Evolutionary conservation across 352 stramenopile species (phyloP), one percentile per base, ranked within the genome.

Genomic region (Pythium plurisporium): DNA sequence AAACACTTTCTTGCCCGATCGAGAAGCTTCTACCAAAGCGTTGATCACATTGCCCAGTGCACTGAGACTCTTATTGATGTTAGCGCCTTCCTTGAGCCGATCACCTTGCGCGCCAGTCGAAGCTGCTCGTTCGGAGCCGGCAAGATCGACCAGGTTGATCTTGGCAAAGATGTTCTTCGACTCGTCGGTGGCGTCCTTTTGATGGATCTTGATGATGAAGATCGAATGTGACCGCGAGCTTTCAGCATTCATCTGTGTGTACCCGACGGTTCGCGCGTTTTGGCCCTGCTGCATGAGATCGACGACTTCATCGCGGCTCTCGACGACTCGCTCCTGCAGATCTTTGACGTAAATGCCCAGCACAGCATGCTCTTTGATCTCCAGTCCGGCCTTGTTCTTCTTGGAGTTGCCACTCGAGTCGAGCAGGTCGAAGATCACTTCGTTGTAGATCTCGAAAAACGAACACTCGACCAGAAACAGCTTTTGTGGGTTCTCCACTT

Each of bases 381-480:
- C 84, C 19, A 98, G 75, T 2, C 88, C 86, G 30, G 80, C 82
- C 62, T 92, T 90, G 62, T 81, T 87, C 27, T 95, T 92, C 74
- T 95, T 96, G 38, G 69, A 58, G 46, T 91, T 89, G n/a, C 79
- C 77, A 27, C 69, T 95, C 10, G 88, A 83, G 53, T 96, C 79
- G 9, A 98, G 76, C 41, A 98, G 70, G 64, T 98, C 94, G 59
- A 95, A 97, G 52, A 98, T 97, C 42, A 93, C 93, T 69, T 98
- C 94, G 56, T 98, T 98, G 74, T 98, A 98, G 44, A 98, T 98
- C 63, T 98, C 94, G 57, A 98, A 93, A 72, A 96, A 98, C 14
- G 90, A 97, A 31, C 82, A 95, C 51, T 94, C 85, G 20, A 98
- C 82, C 8, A 97, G 67, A 59, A 94, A 98, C 36, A 81, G 70